Conservation (phyloP, 129 eudicot species). For the Scalesia atractyloides region DNA sequence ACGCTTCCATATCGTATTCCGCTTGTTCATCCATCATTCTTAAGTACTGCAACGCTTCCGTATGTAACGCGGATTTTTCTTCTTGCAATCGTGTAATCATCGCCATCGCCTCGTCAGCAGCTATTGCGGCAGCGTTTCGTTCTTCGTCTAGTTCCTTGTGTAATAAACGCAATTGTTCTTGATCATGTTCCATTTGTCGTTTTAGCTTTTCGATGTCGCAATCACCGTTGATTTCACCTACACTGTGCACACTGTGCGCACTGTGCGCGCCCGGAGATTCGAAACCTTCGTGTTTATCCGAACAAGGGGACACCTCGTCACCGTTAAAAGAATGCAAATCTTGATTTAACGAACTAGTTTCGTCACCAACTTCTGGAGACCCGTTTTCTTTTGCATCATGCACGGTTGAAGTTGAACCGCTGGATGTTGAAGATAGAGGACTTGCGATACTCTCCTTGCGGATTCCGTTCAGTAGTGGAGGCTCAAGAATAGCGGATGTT, state of each 20-base stretch:
- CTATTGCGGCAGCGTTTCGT: conserved; percentile 74
- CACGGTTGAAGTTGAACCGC: conserved; percentile 12
- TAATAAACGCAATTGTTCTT: conserved; percentile 38
- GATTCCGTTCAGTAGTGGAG: conserved; percentile 12
- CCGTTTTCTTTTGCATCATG: conserved; percentile 23
- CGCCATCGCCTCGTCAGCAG: conserved; percentile 93
- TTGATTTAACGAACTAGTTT: conserved; percentile 5
- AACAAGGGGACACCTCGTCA: conserved; percentile 8
- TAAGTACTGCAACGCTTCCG: conserved; percentile 81
- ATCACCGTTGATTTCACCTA: conserved; percentile 65
- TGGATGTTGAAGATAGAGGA: conserved; percentile 26
- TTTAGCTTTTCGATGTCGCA: conserved; percentile 51
- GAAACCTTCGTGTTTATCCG: conserved; percentile 37
- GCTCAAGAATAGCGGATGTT: not conserved
- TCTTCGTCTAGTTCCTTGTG: conserved; percentile 83
- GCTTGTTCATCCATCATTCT: conserved; percentile 99
- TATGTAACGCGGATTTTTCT: conserved; percentile 84
- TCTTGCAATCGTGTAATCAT: conserved; percentile 95
- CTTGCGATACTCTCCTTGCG: conserved; percentile 20
- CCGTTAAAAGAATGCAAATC: conserved; percentile 20
- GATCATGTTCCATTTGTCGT: conserved; percentile 55
- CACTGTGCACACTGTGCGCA: conserved; percentile 24
- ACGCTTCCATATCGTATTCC: conserved; percentile 81
- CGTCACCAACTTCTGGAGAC: conserved; percentile 35
- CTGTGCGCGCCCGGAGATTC: conserved; percentile 35